Conservation (phyloP, 106 monocot genomes). For the Ottelia alismoides region DNA sequence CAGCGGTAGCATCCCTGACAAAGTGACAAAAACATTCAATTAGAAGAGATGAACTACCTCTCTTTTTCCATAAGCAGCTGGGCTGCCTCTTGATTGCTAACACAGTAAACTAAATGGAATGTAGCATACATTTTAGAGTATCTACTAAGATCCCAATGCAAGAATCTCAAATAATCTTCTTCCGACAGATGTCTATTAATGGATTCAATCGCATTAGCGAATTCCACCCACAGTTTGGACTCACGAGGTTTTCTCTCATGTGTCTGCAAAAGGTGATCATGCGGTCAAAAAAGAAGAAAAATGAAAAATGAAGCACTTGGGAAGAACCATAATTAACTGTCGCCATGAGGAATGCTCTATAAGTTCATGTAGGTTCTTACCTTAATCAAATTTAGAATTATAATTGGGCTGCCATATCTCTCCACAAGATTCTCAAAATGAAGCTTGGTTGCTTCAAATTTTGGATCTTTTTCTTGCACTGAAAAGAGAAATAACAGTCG, state of each 20-base stretch:
- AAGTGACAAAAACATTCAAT: too few species aligned
- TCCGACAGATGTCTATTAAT: slow-evolving; percentile 53
- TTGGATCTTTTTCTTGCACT: slow-evolving; percentile 61
- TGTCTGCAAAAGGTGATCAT: too few species aligned
- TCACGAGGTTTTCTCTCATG: slow-evolving; percentile 72
- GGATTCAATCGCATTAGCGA: slow-evolving; percentile 59
- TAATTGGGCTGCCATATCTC: slow-evolving; percentile 91
- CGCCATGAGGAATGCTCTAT: too few species aligned
- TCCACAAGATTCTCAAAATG: slow-evolving; percentile 85
- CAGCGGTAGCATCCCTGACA: slow-evolving; percentile 48
- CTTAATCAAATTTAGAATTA: slow-evolving; percentile 94
- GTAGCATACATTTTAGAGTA: slow-evolving; percentile 54
- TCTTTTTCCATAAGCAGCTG: too few species aligned
- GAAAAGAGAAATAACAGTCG: background rate
- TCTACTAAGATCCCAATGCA: slow-evolving; percentile 61
- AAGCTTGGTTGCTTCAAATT: slow-evolving; percentile 74
- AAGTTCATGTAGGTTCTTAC: too few species aligned
- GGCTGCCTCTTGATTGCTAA: too few species aligned
- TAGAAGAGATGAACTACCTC: too few species aligned
- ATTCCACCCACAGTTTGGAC: slow-evolving; percentile 70
- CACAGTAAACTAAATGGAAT: too few species aligned
- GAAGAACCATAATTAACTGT: too few species aligned
- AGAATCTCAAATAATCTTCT: slow-evolving; percentile 51
- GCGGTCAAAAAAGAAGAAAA: too few species aligned
- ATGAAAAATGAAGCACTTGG: too few species aligned